These are phyloP conservation scores for Thalassiosira mediterranea DNA, from an alignment of 352 stramenopile species.

Conservation along the genomic window DNA sequence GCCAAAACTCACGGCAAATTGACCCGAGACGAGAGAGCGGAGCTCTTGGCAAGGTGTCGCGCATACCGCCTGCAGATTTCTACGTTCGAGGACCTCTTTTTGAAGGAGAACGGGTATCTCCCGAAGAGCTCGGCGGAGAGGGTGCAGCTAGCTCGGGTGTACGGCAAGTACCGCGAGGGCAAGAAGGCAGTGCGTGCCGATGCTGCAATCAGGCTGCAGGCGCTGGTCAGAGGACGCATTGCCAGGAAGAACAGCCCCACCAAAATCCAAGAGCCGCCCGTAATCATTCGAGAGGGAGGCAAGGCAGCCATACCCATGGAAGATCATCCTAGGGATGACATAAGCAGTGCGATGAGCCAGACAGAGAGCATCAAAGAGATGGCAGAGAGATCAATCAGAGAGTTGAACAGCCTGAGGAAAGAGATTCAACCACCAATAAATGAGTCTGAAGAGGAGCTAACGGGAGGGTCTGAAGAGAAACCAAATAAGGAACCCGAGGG, in stretches of 20 bases:
- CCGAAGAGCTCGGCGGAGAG: constrained; percentile 72
- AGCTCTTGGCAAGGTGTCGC: constrained; percentile 66
- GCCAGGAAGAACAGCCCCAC: constrained; percentile 42
- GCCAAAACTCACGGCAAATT: neutral
- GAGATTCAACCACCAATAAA: too few relatives aligned
- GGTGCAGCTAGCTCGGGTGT: constrained; percentile 79
- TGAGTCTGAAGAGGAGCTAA: too few relatives aligned
- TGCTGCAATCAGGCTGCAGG: constrained; percentile 80
- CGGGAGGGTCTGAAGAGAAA: too few relatives aligned
- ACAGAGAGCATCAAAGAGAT: too few relatives aligned
- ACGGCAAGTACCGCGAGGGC: constrained; percentile 84
- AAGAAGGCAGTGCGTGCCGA: constrained; percentile 83
- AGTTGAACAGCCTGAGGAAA: too few relatives aligned
- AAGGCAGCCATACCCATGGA: too few relatives aligned
- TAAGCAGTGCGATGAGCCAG: too few relatives aligned
- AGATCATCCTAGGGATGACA: too few relatives aligned
- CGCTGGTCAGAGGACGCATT: constrained; percentile 55
- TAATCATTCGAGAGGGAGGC: too few relatives aligned
- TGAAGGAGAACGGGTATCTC: constrained; percentile 60
- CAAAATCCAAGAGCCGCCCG: too few relatives aligned
- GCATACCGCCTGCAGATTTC: constrained; percentile 67
- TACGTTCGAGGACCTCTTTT: constrained; percentile 72
- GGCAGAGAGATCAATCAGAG: too few relatives aligned
- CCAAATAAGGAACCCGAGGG: too few relatives aligned
- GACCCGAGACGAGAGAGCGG: constrained; percentile 52